phyloP scores from a whole-genome alignment of 1,284 basidiomycete species.

The Hemileia vastatrix region DNA sequence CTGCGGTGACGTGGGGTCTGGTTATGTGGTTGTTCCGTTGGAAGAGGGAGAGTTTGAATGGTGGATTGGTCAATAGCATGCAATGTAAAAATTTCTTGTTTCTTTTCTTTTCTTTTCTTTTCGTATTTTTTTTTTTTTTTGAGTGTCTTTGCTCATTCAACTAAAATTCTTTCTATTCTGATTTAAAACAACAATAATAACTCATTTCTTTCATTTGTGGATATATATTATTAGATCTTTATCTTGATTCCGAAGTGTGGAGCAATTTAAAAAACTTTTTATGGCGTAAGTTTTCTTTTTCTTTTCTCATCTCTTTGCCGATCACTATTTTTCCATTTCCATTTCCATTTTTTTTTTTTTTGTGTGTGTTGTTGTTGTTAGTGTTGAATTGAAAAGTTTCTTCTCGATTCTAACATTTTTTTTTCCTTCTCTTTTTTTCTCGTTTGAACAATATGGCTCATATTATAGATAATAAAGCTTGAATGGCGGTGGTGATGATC shows the following conservation, averaged over 20 bases:
- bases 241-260: constrained; percentile 28
- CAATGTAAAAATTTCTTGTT: constrained; percentile 18
- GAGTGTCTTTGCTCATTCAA: too few species aligned
- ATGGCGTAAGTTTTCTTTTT: constrained; percentile 23
- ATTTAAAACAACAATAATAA: not conserved
- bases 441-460: too few species aligned
- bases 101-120: not conserved
- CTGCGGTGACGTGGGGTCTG: constrained; percentile 84
- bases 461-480: too few species aligned
- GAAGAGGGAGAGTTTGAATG: constrained; percentile 74
- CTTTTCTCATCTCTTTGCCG: not conserved
- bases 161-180: too few species aligned
- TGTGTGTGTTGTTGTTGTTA: too few species aligned
- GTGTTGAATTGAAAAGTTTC: too few species aligned
- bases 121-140: too few species aligned
- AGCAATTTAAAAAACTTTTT: constrained; percentile 25
- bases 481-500: too few species aligned
- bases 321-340: too few species aligned
- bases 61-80: constrained; percentile 63
- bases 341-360: too few species aligned
- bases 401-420: too few species aligned
- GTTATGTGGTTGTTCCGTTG: constrained; percentile 95
- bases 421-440: too few species aligned
- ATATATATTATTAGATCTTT: not conserved
- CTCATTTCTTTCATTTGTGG: not conserved